phyloP scores from a whole-genome alignment of 192 early-diverging fungal species.

The Chytriomyces sp. region DNA sequence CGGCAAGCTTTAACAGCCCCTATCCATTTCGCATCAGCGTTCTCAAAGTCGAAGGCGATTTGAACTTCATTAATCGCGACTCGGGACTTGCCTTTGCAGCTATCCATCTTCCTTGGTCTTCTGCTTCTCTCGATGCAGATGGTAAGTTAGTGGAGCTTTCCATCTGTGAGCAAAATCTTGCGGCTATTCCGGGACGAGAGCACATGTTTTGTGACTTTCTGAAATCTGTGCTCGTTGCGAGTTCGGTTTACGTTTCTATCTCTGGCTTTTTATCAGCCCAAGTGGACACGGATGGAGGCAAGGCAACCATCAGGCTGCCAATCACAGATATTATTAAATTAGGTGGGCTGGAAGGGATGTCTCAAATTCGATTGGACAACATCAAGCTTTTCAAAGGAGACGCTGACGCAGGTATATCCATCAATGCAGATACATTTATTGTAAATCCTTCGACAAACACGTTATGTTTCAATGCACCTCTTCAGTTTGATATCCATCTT shows the following conservation, averaged over 20 bases:
- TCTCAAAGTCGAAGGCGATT: background rate
- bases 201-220: conserved; percentile 4
- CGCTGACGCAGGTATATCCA: background rate
- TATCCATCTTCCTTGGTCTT: background rate
- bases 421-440: background rate
- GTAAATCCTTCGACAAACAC: background rate
- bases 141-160: background rate
- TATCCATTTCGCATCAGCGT: conserved; percentile 23
- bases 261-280: background rate
- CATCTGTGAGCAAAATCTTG: background rate
- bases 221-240: background rate
- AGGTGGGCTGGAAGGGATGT: background rate
- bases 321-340: background rate
- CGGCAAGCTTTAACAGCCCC: conserved; percentile 14
- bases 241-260: background rate
- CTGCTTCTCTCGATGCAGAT: conserved; percentile 1
- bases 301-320: background rate
- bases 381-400: background rate
- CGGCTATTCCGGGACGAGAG: conserved; percentile 21
- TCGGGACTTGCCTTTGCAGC: conserved; percentile 7
- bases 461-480: background rate
- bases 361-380: background rate
- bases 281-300: background rate
- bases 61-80: conserved; percentile 4
- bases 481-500: background rate